These are phyloP conservation scores for Erodium trifolium DNA, from an alignment of 441 rosid genomes.

Conservation along the genomic window DNA sequence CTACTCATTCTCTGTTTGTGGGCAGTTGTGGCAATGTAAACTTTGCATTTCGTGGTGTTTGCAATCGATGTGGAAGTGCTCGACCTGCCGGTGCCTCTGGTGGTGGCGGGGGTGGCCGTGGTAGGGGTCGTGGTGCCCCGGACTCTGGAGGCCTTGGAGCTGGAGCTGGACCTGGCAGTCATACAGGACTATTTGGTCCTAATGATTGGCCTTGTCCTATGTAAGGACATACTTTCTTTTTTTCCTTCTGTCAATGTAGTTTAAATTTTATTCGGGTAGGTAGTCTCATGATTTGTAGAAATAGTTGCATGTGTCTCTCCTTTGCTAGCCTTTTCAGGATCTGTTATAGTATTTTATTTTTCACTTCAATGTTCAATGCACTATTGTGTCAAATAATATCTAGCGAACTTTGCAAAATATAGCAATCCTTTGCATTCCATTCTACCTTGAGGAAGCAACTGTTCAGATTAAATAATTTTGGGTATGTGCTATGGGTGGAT, in stretches of 20 bases:
- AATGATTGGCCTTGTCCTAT: constrained; percentile 99
- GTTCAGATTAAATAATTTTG: too few species aligned
- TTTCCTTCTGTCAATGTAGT: constrained; percentile 3
- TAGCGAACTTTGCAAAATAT: too few species aligned
- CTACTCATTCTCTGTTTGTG: constrained; percentile 28
- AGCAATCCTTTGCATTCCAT: not conserved
- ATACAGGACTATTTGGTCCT: constrained; percentile 90
- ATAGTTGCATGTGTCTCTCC: not conserved
- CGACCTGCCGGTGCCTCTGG: constrained; percentile 83
- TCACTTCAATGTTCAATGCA: not conserved
- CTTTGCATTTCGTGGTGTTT: constrained; percentile 93
- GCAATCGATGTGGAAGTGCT: constrained; percentile 91
- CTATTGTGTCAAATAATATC: not conserved
- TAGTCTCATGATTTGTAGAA: constrained; percentile 9
- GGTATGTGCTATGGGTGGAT: not conserved
- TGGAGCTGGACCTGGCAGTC: constrained; percentile 24
- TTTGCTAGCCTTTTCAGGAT: not conserved
- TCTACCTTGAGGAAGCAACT: not conserved
- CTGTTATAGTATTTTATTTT: not conserved
- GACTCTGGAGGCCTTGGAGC: constrained; percentile 42
- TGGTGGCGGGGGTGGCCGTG: constrained; percentile 63
- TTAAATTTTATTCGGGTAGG: not conserved
- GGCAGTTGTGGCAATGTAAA: constrained; percentile 90
- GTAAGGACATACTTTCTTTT: constrained; percentile 39
- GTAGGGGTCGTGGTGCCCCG: constrained; percentile 63